A percentile compares a stretch with the other conserved stretches of the same genome.
phyloP scores from a whole-genome alignment of 1,284 basidiomycete genomes.

The Laetiporus sulphureus region DNA sequence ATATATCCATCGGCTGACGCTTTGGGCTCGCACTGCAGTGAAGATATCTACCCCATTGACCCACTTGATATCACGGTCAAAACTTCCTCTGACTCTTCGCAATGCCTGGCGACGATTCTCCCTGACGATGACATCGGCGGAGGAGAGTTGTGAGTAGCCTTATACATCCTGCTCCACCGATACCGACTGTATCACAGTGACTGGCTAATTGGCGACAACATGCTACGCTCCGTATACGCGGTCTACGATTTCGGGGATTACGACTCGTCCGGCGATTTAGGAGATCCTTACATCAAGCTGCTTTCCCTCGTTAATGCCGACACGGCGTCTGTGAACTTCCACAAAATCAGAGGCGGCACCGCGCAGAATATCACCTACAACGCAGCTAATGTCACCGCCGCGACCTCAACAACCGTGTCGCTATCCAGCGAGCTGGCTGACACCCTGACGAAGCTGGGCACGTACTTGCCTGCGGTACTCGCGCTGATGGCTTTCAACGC shows the following conservation, averaged over 20 bases:
- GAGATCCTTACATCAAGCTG: conserved; percentile 69
- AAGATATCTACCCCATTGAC: conserved; percentile 64
- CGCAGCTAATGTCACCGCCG: conserved; percentile 36
- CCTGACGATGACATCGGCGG: conserved; percentile 51
- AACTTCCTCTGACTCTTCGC: conserved; percentile 34
- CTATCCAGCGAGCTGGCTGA: conserved; percentile 49
- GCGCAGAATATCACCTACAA: conserved; percentile 65
- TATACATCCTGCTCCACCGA: not conserved
- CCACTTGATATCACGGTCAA: conserved; percentile 63
- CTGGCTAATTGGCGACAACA: conserved; percentile 76
- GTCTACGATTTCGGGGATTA: conserved; percentile 86
- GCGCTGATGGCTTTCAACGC: conserved; percentile 70
- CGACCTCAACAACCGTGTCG: conserved; percentile 35
- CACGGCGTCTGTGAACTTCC: conserved; percentile 64
- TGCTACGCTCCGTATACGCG: conserved; percentile 78
- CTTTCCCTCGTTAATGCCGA: conserved; percentile 62
- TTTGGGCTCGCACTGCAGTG: conserved; percentile 31
- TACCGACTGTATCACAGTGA: conserved; percentile 39
- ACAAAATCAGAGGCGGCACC: conserved; percentile 53
- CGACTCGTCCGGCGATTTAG: conserved; percentile 52
- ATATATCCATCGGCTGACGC: conserved; percentile 1
- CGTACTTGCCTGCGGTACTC: conserved; percentile 62
- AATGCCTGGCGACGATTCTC: conserved; percentile 68
- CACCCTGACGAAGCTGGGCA: conserved; percentile 52
- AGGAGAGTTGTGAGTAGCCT: conserved; percentile 52